Base-by-base conservation (phyloP, 805 yeast genomes). In the Sugiyamaella valdiviana region DNA sequence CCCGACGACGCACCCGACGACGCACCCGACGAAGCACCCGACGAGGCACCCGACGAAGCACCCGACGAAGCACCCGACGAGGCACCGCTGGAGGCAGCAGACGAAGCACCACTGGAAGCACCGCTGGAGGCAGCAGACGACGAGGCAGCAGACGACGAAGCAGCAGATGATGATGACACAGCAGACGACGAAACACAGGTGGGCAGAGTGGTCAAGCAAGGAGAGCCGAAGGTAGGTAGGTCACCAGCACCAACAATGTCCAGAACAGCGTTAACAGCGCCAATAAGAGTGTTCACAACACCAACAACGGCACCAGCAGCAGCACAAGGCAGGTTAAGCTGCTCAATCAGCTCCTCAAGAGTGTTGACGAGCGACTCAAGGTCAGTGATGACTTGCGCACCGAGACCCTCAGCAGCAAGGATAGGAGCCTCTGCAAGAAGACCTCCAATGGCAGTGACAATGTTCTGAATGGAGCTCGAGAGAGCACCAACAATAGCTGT, bases 271-370 rank as follows among this genome's bases (percentile, higher is more conserved):
- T 42, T 42, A 10, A 42, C 39, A 15, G 16, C 39, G 3, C 29
- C 26, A n/a, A 42, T 19, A 12, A 42, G 37, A 12, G 45, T 32
- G 39, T 42, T 22, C 7, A 42, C 15, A 15, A 22, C 19, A 19
- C 45, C 45, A 2, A 36, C 38, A 21, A 42, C 37, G 3, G 29
- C 17, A 19, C 26, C 39, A n/a, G 45, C 38, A 5, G 26, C 16
- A 5, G 45, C 45, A 32, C 45, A 42, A 6, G 45, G 45, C 2
- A 42, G 36, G 19, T 42, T 35, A 10, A 29, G 23, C n/a, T n/a
- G 7, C 10, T 16, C 26, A 14, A 42, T 29, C 19, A 42, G 14
- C 10, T 15, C 22, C 20, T 29, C 15, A 7, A 42, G 15, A 5
- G 26, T 20, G 6, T 15, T 5, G 3, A 42, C 29, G 5, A 42